These are phyloP conservation scores for Chrysoporthe deuterocubensis DNA, from an alignment of 2,329 filamentous ascomycete genomes.

Conservation along the genomic window DNA sequence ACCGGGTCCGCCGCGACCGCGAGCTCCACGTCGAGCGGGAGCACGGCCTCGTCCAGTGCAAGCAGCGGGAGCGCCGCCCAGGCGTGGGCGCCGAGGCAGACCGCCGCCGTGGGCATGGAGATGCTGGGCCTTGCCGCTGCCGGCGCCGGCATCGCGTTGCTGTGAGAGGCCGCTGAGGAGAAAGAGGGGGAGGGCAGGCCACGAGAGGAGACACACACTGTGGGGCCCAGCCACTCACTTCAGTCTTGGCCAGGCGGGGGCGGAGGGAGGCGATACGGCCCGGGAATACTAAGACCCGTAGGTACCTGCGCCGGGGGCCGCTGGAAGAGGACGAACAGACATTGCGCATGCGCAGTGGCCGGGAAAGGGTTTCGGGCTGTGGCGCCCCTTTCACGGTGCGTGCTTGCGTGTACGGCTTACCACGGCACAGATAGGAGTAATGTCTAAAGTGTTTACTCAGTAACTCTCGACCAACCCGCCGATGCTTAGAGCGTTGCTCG, in stretches of 20 bases:
- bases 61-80: conserved; percentile 14
- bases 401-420: background rate
- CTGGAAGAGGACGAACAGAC: background rate
- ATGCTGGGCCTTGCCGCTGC: conserved; percentile 26
- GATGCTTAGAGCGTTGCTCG: background rate
- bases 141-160: conserved; percentile 22
- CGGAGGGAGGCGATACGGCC: too few species aligned
- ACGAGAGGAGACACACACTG: background rate
- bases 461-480: background rate
- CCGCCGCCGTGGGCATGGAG: conserved; percentile 24
- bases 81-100: conserved; percentile 26
- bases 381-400: background rate
- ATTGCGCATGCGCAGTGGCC: background rate
- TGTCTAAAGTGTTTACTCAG: conserved; percentile 1
- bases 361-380: background rate
- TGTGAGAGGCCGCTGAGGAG: conserved; percentile 11
- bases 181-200: too few species aligned
- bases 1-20: conserved; percentile 26
- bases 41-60: conserved; percentile 18
- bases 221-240: background rate
- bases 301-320: background rate
- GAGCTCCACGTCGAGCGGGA: conserved; percentile 26
- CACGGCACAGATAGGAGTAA: conserved; percentile 5
- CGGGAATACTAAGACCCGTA: background rate
- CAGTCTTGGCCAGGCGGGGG: background rate